Evolutionary conservation across 2,329 filamentous ascomycete genomes (phyloP).

Genomic region (Colletotrichum musicola): DNA sequence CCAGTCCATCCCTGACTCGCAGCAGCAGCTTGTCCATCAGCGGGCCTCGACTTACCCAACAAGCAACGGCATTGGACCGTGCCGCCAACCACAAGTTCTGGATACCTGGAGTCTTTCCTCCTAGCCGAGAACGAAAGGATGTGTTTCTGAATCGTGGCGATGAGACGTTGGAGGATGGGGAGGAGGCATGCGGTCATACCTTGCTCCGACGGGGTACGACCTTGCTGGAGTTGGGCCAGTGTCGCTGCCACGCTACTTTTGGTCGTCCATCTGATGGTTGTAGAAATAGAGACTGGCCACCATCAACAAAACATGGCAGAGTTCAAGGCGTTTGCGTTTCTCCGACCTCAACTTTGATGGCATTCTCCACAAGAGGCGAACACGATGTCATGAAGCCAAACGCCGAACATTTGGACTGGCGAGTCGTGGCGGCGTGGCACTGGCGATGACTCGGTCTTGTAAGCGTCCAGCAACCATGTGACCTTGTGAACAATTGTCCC

Average conservation of each 20-base stretch:
- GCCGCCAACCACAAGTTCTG: slow-evolving; percentile 3
- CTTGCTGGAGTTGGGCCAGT: not conserved
- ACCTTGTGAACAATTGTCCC: slow-evolving; percentile 6
- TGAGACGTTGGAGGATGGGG: slow-evolving; percentile 17
- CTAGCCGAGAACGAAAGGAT: slow-evolving; percentile 4
- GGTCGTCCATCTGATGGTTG: not conserved
- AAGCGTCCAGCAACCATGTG: not conserved
- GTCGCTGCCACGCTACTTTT: not conserved
- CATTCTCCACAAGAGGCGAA: not conserved
- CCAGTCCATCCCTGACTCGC: not conserved
- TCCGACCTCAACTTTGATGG: not conserved
- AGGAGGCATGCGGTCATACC: not conserved
- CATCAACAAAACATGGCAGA: slow-evolving; percentile 1
- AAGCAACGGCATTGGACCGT: not conserved
- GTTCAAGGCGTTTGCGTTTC: not conserved
- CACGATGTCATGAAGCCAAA: not conserved
- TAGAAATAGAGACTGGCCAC: not conserved
- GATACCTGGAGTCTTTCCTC: not conserved
- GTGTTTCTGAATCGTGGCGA: slow-evolving; percentile 18
- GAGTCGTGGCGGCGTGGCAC: slow-evolving; percentile 8
- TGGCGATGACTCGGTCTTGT: slow-evolving; percentile 2
- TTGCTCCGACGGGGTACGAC: not conserved
- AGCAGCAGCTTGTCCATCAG: not conserved
- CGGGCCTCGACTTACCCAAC: not conserved
- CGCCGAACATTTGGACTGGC: not conserved